Base-by-base conservation (phyloP, 1,284 basidiomycete species). In the Mycena citricolor region DNA sequence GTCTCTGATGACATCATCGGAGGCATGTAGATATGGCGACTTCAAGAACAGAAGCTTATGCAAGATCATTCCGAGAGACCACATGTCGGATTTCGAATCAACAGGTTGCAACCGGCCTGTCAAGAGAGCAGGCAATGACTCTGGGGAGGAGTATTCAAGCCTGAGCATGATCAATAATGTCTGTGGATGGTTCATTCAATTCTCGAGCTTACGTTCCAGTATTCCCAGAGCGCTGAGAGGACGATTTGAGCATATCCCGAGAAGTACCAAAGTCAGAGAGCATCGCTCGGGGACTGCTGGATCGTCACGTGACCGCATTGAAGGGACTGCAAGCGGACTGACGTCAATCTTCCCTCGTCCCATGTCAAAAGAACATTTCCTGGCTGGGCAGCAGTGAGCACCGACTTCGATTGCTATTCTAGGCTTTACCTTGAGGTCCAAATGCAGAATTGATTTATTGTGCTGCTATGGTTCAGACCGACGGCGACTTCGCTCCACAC, bases 211-310 rank as follows among this genome's bases (percentile, higher is more conserved):
- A 90, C 73, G 93, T 97, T 51, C 94, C 93, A 14, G 93, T 97
- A 61, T 95, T 92, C 6, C 94, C 94, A 2, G 90, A 89, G 13
- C 91, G 77, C 24, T 74, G 67, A 12, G 79, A 67, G 11, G 80
- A 73, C 3, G 77, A 75, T 31, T 80, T 78, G 5, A 94, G 71
- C 83, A 90, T 90, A 57, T 94, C 91, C 36, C 90, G 81, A 10
- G 91, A 94, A 0, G 93, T 95, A 4, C 94, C 94, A 64, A 97
- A 97, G 58, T 97, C 94, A 1, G 91, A 92, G 10, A 97, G 71
- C 84, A 95, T 86, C 0, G 90, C 92, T 51, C 86, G 74, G 14
- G 86, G 86, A 49, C 86, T 89, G 42, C 37, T 33, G 35, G 8
- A 44, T 37, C 26, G 47, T 42, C 25, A 42, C 29, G 17, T 33